Conservation (phyloP, 2,329 filamentous ascomycete species). For the Pseudocercospora crystallina region DNA sequence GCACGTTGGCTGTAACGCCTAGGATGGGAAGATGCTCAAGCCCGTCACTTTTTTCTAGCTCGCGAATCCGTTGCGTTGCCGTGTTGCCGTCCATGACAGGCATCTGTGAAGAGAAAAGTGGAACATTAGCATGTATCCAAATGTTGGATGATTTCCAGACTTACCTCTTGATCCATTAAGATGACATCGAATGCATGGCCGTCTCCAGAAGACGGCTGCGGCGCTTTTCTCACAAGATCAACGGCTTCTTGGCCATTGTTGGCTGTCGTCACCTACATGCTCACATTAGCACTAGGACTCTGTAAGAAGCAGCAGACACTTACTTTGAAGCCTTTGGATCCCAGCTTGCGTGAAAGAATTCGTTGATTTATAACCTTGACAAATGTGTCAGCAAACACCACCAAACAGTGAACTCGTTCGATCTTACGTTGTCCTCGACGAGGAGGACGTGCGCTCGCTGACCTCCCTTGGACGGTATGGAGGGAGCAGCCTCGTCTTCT, state of each 20-base stretch:
- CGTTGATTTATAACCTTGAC: constrained; percentile 36
- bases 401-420: too few relatives aligned
- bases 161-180: constrained; percentile 34
- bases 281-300: too few relatives aligned
- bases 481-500: too few relatives aligned
- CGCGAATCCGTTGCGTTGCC: constrained; percentile 29
- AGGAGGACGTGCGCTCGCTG: constrained; percentile 25
- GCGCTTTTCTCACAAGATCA: constrained; percentile 24
- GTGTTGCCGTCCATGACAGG: constrained; percentile 35
- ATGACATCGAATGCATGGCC: constrained; percentile 30
- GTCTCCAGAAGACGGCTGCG: constrained; percentile 17
- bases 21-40: constrained; percentile 31
- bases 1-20: constrained; percentile 37
- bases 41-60: constrained; percentile 24
- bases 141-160: neutral
- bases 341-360: constrained; percentile 31
- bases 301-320: too few relatives aligned
- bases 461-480: constrained; percentile 5
- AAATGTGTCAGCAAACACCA: too few relatives aligned
- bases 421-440: constrained; percentile 28
- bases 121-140: neutral
- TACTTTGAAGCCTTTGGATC: constrained; percentile 17
- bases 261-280: constrained; percentile 33
- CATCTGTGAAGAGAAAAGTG: constrained; percentile 20
- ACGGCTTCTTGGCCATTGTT: constrained; percentile 37